Conservation (phyloP, 139 green algal species). For the Klebsormidium nitens region DNA sequence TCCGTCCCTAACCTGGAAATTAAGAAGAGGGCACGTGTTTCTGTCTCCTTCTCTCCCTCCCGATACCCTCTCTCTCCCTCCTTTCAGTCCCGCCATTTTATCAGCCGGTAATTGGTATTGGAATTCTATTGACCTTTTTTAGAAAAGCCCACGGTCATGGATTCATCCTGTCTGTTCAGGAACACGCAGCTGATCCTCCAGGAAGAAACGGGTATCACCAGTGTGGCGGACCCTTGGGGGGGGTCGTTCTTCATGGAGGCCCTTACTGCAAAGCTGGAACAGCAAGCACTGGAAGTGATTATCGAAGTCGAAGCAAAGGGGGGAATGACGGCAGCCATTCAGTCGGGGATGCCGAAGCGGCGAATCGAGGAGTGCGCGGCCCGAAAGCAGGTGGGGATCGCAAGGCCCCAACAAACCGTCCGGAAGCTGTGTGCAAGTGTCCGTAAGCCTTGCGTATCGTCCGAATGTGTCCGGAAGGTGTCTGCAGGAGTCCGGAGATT, state of each 20-base stretch:
- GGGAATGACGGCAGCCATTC: slow-evolving; percentile 62
- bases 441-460: too few species aligned
- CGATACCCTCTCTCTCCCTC: too few species aligned
- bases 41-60: too few species aligned
- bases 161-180: too few species aligned
- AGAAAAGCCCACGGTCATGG: too few species aligned
- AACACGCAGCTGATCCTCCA: slow-evolving; percentile 68
- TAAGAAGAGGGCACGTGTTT: too few species aligned
- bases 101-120: too few species aligned
- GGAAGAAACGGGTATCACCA: slow-evolving; percentile 56
- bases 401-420: background rate
- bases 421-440: background rate
- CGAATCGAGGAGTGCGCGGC: slow-evolving; percentile 41
- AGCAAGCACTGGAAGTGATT: slow-evolving; percentile 43
- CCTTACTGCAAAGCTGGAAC: slow-evolving; percentile 53
- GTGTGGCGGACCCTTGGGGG: slow-evolving; percentile 57
- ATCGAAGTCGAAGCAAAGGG: slow-evolving; percentile 55
- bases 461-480: too few species aligned
- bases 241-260: slow-evolving; percentile 64
- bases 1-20: too few species aligned
- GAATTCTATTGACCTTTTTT: too few species aligned
- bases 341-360: slow-evolving; percentile 47
- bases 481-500: too few species aligned
- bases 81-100: too few species aligned
- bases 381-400: slow-evolving; percentile 40